Conservation (phyloP, 257 asterid genomes). For the Solanum bukasovii region DNA sequence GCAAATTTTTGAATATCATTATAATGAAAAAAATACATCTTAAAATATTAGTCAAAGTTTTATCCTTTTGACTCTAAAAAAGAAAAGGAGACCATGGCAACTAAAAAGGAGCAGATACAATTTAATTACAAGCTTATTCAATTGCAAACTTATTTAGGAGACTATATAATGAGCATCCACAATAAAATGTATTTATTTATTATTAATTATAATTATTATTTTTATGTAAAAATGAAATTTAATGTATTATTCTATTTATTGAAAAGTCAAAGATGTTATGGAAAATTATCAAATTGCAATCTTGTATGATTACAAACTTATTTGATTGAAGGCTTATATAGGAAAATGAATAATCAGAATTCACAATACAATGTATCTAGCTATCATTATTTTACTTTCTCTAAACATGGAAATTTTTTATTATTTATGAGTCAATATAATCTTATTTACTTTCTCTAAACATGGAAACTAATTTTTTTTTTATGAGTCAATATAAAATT, state of each 20-base stretch:
- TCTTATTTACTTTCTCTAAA: background rate
- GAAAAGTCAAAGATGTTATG: background rate
- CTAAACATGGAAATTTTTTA: background rate
- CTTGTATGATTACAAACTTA: background rate
- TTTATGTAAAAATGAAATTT: background rate
- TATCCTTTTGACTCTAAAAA: background rate
- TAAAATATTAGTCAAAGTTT: too few species aligned
- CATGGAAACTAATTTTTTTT: conserved; percentile 32
- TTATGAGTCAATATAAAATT: background rate
- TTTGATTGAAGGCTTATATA: background rate
- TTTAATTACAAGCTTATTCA: background rate
- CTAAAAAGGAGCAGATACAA: background rate
- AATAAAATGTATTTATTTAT: background rate
- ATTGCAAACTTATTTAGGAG: background rate
- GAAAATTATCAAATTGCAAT: background rate
- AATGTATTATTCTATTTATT: too few species aligned
- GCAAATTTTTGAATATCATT: too few species aligned
- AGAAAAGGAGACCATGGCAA: background rate
- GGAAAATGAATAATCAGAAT: too few species aligned
- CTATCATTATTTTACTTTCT: background rate
- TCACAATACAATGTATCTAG: background rate
- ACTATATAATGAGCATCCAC: background rate
- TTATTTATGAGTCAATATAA: background rate
- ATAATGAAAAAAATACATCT: too few species aligned
- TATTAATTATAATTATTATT: background rate